Evolutionary conservation across 208 protist genomes (phyloP), one percentile per base, ranked within the genome.

Genomic region (Trichomonas gallinae): DNA sequence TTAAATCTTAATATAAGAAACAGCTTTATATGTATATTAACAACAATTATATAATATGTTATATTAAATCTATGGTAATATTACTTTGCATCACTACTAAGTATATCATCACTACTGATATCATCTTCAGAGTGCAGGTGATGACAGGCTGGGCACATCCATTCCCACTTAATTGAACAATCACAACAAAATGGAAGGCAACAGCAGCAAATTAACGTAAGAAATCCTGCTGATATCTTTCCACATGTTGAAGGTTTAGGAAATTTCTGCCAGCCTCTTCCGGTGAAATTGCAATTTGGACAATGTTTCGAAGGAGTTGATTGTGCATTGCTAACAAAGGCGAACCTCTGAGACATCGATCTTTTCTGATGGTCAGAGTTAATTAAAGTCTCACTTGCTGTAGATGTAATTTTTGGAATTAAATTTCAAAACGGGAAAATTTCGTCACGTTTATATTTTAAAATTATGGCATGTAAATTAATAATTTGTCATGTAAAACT

Each of bases 171-270:
- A 13, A 91, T 91, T 10, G n/a, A 44, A n/a, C 83, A 91, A 91
- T 91, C 83, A 91, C 83, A 91, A 48, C 83, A 91, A 91, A 91
- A 91, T n/a, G 83, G 83, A 10, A 91, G 17, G 83, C 83, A 91
- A 48, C 83, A 91, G 13, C 34, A 44, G 83, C 83, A 91, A 1
- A 45, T 3, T 48, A 91, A 23, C 1, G 42, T 21, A 21, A 91
- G 42, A n/a, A 91, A 48, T 34, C 83, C 83, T 11, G 83, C 83
- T 23, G n/a, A 44, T 34, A 91, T 23, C 48, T 91, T 91, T 1
- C 83, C 83, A 48, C 83, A 91, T 91, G 42, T 49, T 91, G 83
- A 91, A 34, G n/a, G 42, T 48, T 36, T 91, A 34, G 83, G 83
- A 91, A 91, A 91, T 91, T 91, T 91, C 48, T 91, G 40, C 83